Evolutionary conservation across 1,284 basidiomycete genomes (phyloP).

Genomic region (Phellinidium pouzarii): DNA sequence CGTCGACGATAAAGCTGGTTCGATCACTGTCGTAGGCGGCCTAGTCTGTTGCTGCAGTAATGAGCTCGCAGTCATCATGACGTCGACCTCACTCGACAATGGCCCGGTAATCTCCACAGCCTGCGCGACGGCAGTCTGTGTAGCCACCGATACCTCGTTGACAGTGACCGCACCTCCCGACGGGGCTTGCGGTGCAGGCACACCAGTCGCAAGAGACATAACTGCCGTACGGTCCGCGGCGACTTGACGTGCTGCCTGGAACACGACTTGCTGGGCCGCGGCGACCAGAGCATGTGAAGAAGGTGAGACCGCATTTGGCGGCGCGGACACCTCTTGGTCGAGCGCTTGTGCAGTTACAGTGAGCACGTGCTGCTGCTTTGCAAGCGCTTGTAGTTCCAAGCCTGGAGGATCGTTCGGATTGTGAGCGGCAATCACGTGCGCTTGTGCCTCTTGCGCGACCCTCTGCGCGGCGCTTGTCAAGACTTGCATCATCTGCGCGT

Average conservation of each 20-base stretch:
- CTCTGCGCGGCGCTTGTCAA: conserved; percentile 67
- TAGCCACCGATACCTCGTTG: conserved; percentile 69
- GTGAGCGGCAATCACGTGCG: conserved; percentile 50
- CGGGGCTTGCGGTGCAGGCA: conserved; percentile 30
- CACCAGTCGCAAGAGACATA: conserved; percentile 29
- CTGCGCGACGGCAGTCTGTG: conserved; percentile 63
- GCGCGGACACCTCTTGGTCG: conserved; percentile 55
- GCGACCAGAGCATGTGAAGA: conserved; percentile 47
- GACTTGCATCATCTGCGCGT: conserved; percentile 66
- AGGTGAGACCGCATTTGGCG: conserved; percentile 37
- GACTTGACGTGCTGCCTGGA: conserved; percentile 69
- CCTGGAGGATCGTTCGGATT: conserved; percentile 36
- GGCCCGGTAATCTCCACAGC: conserved; percentile 60
- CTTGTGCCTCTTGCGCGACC: conserved; percentile 65
- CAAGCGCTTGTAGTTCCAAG: conserved; percentile 55
- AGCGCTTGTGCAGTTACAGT: conserved; percentile 71
- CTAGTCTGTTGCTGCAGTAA: conserved; percentile 42
- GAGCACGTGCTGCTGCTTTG: conserved; percentile 73
- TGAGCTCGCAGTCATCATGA: conserved; percentile 58
- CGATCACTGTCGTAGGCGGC: conserved; percentile 1
- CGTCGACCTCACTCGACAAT: conserved; percentile 57
- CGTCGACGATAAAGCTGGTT: conserved; percentile 9
- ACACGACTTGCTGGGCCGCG: conserved; percentile 71
- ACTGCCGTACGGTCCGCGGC: conserved; percentile 45
- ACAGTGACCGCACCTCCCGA: conserved; percentile 61